A percentile compares a stretch with the other conserved stretches of the same genome.
phyloP scores from a whole-genome alignment of 495 filamentous ascomycete species.

The Aspergillus indologenus region DNA sequence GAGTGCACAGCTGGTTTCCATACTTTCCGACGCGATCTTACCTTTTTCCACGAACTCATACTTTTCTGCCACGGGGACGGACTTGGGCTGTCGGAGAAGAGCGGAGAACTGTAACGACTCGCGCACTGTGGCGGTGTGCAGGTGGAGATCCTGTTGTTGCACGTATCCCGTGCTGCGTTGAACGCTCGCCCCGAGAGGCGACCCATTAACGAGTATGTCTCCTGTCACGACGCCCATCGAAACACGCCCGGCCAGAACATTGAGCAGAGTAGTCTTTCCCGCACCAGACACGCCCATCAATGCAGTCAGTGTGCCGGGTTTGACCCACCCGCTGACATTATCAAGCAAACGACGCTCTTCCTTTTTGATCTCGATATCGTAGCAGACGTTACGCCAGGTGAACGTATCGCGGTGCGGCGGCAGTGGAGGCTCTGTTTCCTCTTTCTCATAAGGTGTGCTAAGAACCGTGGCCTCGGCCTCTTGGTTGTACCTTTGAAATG shows the following conservation, averaged over 20 bases:
- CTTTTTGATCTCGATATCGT: too few species aligned
- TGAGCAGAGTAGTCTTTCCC: slow-evolving; percentile 79
- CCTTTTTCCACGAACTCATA: slow-evolving; percentile 54
- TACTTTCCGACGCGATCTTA: too few species aligned
- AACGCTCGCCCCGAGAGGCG: slow-evolving; percentile 63
- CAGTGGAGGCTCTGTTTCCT: too few species aligned
- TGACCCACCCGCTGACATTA: slow-evolving; percentile 81
- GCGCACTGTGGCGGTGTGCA: slow-evolving; percentile 54
- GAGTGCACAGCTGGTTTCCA: too few species aligned
- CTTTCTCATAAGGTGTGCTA: too few species aligned
- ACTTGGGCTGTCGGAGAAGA: slow-evolving; percentile 49
- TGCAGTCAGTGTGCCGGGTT: slow-evolving; percentile 75
- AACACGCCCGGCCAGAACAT: slow-evolving; percentile 73
- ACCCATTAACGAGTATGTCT: slow-evolving; percentile 72
- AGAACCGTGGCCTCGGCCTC: too few species aligned
- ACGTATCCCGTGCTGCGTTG: slow-evolving; percentile 60
- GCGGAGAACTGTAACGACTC: slow-evolving; percentile 59
- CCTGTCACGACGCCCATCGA: slow-evolving; percentile 75
- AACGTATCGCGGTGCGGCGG: too few species aligned
- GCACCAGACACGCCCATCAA: slow-evolving; percentile 86
- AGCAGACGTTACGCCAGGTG: too few species aligned
- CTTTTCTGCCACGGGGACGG: slow-evolving; percentile 51
- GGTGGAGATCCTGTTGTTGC: slow-evolving; percentile 58
- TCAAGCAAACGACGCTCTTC: too few species aligned
- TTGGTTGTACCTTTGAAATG: too few species aligned